Conservation (phyloP, 2,329 filamentous ascomycete species). For the Colletotrichum sp. region DNA sequence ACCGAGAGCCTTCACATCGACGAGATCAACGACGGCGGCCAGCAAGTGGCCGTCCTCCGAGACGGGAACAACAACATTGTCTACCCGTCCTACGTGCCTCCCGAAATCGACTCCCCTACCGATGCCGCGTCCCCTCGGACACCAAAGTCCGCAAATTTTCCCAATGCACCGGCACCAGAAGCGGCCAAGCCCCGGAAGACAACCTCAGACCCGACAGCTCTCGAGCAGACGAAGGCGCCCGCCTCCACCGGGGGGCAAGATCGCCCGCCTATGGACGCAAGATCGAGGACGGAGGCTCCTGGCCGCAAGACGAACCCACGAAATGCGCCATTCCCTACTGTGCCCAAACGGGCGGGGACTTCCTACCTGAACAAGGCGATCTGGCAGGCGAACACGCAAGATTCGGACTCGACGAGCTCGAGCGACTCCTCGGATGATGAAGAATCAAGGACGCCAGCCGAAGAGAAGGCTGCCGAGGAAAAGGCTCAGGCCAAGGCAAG, state of each 20-base stretch:
- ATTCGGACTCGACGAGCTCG: conserved; percentile 25
- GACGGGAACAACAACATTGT: conserved; percentile 32
- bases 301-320: conserved; percentile 2
- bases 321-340: conserved; percentile 18
- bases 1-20: conserved; percentile 29
- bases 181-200: conserved; percentile 5
- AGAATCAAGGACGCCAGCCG: not conserved
- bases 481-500: conserved; percentile 4
- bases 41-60: conserved; percentile 31
- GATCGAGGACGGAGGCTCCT: conserved; percentile 26
- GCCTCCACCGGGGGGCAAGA: not conserved
- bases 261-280: conserved; percentile 23
- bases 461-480: not conserved
- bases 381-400: conserved; percentile 20
- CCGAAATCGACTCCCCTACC: conserved; percentile 25
- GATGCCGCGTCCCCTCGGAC: not conserved
- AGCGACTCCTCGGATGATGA: conserved; percentile 30
- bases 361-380: conserved; percentile 33
- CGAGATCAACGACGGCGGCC: conserved; percentile 27
- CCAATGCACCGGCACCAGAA: not conserved
- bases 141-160: not conserved
- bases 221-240: not conserved
- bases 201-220: conserved; percentile 13
- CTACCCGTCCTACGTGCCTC: conserved; percentile 37
- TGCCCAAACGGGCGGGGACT: conserved; percentile 28